Evolutionary conservation across 2,329 filamentous ascomycete species (phyloP).

Genomic region (Aspergillus amoenus): DNA sequence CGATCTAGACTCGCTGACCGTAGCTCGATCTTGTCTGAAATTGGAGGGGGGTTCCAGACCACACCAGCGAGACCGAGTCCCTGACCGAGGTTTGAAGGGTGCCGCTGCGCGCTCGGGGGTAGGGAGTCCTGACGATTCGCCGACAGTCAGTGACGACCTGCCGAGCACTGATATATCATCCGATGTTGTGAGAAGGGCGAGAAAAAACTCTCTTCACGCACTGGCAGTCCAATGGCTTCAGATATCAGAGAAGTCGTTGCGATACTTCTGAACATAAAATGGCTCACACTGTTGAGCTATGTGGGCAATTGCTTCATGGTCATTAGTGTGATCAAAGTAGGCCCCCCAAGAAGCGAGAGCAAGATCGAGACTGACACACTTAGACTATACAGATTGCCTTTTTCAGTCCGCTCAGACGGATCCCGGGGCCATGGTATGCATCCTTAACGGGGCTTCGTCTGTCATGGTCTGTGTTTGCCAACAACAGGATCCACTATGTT

Average conservation of each 20-base stretch:
- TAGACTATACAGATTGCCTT: not conserved
- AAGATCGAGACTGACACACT: not conserved
- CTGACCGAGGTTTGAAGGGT: not conserved
- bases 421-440: not conserved
- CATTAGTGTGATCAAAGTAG: not conserved
- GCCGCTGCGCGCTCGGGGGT: no score
- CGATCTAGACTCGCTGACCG: constrained; percentile 1
- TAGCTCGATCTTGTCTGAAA: not conserved
- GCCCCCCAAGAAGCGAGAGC: not conserved
- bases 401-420: not conserved
- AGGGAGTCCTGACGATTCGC: not conserved
- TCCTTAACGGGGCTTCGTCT: not conserved
- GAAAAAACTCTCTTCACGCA: not conserved
- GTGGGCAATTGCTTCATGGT: not conserved
- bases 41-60: not conserved
- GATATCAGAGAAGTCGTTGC: not conserved
- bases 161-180: not conserved
- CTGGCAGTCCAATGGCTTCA: not conserved
- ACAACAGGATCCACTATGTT: constrained; percentile 16
- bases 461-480: not conserved
- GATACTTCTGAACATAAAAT: not conserved
- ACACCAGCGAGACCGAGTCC: not conserved
- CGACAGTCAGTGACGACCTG: not conserved
- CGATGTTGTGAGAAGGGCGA: not conserved
- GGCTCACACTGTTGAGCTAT: not conserved